A percentile compares a stretch with the other conserved stretches of the same genome.
These are phyloP conservation scores for Penicillium egyptiacum DNA, from an alignment of 495 filamentous ascomycete genomes.

Conservation along the genomic window DNA sequence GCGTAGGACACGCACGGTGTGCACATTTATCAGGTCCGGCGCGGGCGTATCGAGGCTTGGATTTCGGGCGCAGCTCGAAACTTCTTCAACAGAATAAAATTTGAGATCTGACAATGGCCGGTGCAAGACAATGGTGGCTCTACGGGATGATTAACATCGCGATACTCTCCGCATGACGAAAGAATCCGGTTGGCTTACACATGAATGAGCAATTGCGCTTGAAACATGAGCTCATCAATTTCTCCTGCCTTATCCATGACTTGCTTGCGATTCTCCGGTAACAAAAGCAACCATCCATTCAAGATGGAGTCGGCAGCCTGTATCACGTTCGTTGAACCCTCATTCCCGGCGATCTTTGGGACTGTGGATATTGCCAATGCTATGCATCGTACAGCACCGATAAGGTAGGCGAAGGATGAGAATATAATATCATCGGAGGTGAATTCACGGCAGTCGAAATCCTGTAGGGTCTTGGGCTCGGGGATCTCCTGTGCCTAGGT, in stretches of 20 bases:
- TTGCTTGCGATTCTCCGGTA: constrained; percentile 30
- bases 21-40: constrained; percentile 28
- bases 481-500: constrained; percentile 60
- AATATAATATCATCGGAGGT: constrained; percentile 60
- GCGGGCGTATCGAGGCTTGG: constrained; percentile 24
- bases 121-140: constrained; percentile 35
- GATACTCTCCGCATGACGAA: no score
- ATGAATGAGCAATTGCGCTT: constrained; percentile 35
- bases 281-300: constrained; percentile 31
- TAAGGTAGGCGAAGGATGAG: constrained; percentile 76
- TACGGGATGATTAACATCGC: no score
- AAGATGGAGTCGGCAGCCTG: constrained; percentile 31
- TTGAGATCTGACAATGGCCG: constrained; percentile 36
- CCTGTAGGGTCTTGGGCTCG: constrained; percentile 58
- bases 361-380: constrained; percentile 26
- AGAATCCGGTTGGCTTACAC: no score
- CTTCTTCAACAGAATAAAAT: constrained; percentile 26
- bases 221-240: constrained; percentile 40
- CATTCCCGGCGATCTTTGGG: constrained; percentile 18
- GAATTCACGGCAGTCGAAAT: constrained; percentile 72
- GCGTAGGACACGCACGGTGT: constrained; percentile 30
- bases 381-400: constrained; percentile 48
- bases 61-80: constrained; percentile 34
- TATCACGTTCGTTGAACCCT: constrained; percentile 29
- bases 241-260: constrained; percentile 30